These are phyloP conservation scores for Ilyonectria sp. DNA, from an alignment of 2,329 filamentous ascomycete species.

Conservation along the genomic window DNA sequence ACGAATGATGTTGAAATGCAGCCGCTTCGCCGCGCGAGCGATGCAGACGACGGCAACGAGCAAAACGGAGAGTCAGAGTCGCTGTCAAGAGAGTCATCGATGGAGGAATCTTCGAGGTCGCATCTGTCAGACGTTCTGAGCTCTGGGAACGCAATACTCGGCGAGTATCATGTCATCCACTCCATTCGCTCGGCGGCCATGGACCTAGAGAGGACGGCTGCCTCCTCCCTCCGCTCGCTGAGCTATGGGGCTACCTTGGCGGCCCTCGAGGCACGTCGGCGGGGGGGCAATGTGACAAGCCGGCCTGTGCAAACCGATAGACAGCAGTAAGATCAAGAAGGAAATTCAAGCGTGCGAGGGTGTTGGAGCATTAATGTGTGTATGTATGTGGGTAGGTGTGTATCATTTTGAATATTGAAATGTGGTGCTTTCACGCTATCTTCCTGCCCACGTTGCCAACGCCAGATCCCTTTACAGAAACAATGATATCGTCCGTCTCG, in stretches of 20 bases:
- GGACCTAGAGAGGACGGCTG: conserved; percentile 63
- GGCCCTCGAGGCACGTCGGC: conserved; percentile 62
- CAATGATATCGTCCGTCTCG: conserved; percentile 80
- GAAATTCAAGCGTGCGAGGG: conserved; percentile 14
- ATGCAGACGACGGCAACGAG: conserved; percentile 43
- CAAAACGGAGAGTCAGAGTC: conserved; percentile 49
- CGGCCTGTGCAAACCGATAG: conserved; percentile 41
- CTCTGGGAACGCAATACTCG: conserved; percentile 69
- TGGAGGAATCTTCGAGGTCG: conserved; percentile 52
- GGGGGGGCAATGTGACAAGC: conserved; percentile 48
- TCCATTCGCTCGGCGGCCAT: conserved; percentile 64
- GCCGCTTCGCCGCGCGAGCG: conserved; percentile 46
- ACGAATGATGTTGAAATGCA: conserved; percentile 64
- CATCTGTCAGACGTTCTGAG: conserved; percentile 64
- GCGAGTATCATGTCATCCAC: conserved; percentile 68
- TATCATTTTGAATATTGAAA: conserved; percentile 37
- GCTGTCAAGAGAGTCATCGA: conserved; percentile 43
- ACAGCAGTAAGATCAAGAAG: conserved; percentile 30
- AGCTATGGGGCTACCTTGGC: conserved; percentile 69
- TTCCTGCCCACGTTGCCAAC: conserved; percentile 97
- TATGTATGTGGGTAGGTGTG: conserved; percentile 20
- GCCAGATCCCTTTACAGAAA: conserved; percentile 93
- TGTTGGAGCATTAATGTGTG: conserved; percentile 14
- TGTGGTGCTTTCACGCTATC: conserved; percentile 68
- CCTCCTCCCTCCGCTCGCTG: conserved; percentile 68